A percentile compares a stretch with the other conserved stretches of the same genome.
phyloP scores from a whole-genome alignment of 1,139 yeast species.

The Barnettozyma hawaiiensis region DNA sequence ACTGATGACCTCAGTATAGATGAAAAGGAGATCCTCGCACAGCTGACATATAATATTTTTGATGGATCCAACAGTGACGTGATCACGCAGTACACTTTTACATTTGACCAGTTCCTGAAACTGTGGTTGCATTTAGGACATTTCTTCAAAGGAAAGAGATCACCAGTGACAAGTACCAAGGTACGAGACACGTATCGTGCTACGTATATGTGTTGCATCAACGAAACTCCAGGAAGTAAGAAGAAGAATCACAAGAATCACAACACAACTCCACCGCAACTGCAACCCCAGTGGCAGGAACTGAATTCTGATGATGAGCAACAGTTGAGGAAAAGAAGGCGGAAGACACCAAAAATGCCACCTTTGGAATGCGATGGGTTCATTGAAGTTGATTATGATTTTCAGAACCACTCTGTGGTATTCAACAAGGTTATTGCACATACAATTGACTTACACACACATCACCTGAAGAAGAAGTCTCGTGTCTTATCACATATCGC shows the following conservation, averaged over 20 bases:
- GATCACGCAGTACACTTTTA: background rate
- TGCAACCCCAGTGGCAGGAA: too few species aligned
- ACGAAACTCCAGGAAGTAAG: background rate
- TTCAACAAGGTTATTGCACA: background rate
- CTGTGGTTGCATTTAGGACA: background rate
- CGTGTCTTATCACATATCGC: background rate
- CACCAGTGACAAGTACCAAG: background rate
- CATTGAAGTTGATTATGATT: background rate
- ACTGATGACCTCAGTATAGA: background rate
- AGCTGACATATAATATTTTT: background rate
- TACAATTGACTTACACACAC: background rate
- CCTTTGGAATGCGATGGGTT: background rate
- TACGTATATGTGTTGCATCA: slow-evolving; percentile 1
- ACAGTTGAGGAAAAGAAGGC: background rate
- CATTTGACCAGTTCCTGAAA: slow-evolving; percentile 1
- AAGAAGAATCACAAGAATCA: background rate
- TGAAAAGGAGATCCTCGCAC: slow-evolving; percentile 1
- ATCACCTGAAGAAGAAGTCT: slow-evolving; percentile 1
- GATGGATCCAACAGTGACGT: background rate
- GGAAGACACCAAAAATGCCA: background rate
- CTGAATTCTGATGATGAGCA: background rate
- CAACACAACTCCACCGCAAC: background rate
- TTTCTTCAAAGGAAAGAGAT: slow-evolving; percentile 1
- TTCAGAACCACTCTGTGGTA: background rate
- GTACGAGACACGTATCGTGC: background rate